Base-by-base conservation (phyloP, 352 stramenopile species). In the Peronospora farinosa region DNA sequence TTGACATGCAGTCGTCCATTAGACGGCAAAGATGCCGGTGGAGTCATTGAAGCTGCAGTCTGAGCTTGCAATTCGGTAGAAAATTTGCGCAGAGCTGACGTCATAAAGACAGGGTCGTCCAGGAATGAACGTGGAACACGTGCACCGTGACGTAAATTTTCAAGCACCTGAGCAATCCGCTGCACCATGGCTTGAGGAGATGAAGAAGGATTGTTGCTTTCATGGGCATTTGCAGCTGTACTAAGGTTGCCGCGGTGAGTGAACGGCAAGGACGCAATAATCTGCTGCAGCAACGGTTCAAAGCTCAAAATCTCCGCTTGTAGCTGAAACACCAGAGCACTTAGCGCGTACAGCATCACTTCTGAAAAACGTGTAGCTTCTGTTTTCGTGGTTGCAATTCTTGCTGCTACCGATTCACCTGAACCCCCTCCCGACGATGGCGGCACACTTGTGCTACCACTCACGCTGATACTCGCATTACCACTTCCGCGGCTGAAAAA, bases 1-100 rank as follows among this genome's bases (percentile, higher is more conserved):
- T 98, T 98, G 2, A 97, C 86, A 50, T 96, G 78, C 11, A 96
- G 75, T 12, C 77, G 78, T 43, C 71, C 59, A 39, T 73, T 85
- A 0, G 77, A 67, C 0, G 77, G 72, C 10, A 72, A 54, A 12
- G 76, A 67, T 0, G 61, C 51, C 7, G 63, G 56, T 21, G 69
- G 55, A 12, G 67, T 63, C 35, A 56, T 72, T 5, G 57, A 59
- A 31, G 23, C 37, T 48, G 40, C 63, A 30, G 28, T 56, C 49
- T 63, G 65, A 23, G 30, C 58, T 51, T 57, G 66, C 38, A 84
- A 39, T 7, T 76, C 72, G 3, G 51, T 60, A 8, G 58, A 60
- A 3, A 86, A 57, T 17, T 65, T 76, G 2, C 60, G 64, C 16
- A 86, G 54, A 7, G 54, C 73, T 31, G 58, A 49, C 30, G 67